Evolutionary conservation across 495 filamentous ascomycete species (phyloP).

Genomic region (Lindgomyces ingoldianus): DNA sequence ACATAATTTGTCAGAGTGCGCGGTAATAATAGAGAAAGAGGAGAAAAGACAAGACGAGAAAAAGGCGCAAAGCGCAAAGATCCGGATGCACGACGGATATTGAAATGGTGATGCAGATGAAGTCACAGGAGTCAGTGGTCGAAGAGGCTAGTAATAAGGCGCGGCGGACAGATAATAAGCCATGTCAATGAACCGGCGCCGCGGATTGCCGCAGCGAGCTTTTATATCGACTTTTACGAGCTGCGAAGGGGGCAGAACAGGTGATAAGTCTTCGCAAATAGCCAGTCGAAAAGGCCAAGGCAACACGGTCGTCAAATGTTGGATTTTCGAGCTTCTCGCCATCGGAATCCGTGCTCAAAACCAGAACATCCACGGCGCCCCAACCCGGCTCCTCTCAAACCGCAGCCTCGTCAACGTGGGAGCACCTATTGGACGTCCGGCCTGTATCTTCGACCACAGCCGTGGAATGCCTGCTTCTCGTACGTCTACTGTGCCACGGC

Average conservation of each 20-base stretch:
- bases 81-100: background rate
- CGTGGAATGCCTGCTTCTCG: too few species aligned
- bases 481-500: too few species aligned
- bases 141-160: background rate
- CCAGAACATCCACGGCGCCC: background rate
- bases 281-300: background rate
- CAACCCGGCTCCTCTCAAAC: background rate
- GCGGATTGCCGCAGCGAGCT: background rate
- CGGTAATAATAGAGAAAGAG: background rate
- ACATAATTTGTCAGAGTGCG: background rate
- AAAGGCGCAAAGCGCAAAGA: too few species aligned
- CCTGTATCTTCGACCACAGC: too few species aligned
- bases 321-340: too few species aligned
- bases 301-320: background rate
- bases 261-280: background rate
- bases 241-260: too few species aligned
- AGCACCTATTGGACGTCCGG: background rate
- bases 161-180: background rate
- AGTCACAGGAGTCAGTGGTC: conserved; percentile 8
- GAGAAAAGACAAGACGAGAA: background rate
- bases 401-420: conserved; percentile 19
- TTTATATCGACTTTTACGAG: background rate
- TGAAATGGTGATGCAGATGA: conserved; percentile 14
- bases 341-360: background rate
- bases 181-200: background rate